Conservation (phyloP, 2,329 filamentous ascomycete species). For the Cladosporium cucumerinum region DNA sequence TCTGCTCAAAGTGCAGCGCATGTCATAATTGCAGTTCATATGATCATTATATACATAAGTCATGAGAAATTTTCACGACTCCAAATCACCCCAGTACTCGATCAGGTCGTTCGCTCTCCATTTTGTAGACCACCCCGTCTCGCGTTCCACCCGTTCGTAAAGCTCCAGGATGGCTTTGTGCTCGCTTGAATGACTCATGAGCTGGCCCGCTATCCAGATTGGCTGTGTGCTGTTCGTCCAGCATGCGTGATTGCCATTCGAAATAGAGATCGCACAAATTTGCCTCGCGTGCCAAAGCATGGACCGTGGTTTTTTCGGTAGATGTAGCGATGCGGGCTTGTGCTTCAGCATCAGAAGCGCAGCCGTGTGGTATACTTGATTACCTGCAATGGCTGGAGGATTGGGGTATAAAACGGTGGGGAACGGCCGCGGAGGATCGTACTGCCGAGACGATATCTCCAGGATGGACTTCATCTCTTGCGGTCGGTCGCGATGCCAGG, state of each 20-base stretch:
- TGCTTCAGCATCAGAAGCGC: constrained; percentile 52
- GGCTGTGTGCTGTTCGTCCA: constrained; percentile 48
- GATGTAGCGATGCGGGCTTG: constrained; percentile 39
- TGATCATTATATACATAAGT: neutral
- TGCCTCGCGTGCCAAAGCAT: constrained; percentile 49
- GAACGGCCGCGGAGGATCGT: constrained; percentile 29
- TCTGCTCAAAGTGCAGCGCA: neutral
- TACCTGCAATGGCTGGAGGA: constrained; percentile 44
- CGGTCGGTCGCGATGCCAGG: constrained; percentile 34
- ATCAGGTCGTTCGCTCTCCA: constrained; percentile 54
- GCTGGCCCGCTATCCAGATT: constrained; percentile 48
- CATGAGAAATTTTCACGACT: neutral
- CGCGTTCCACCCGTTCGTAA: constrained; percentile 49
- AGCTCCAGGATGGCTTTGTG: constrained; percentile 48
- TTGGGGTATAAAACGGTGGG: constrained; percentile 47
- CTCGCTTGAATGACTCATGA: constrained; percentile 45
- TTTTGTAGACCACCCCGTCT: constrained; percentile 53
- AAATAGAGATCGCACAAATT: constrained; percentile 46
- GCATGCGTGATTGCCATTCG: constrained; percentile 44
- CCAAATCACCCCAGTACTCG: constrained; percentile 49
- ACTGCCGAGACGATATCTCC: constrained; percentile 27
- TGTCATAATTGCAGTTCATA: neutral
- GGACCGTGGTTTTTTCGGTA: constrained; percentile 36
- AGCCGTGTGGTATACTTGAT: constrained; percentile 57
- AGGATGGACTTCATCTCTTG: constrained; percentile 35